Evolutionary conservation across 2,329 filamentous ascomycete species (phyloP).

Genomic region (Aspergillus neotritici): DNA sequence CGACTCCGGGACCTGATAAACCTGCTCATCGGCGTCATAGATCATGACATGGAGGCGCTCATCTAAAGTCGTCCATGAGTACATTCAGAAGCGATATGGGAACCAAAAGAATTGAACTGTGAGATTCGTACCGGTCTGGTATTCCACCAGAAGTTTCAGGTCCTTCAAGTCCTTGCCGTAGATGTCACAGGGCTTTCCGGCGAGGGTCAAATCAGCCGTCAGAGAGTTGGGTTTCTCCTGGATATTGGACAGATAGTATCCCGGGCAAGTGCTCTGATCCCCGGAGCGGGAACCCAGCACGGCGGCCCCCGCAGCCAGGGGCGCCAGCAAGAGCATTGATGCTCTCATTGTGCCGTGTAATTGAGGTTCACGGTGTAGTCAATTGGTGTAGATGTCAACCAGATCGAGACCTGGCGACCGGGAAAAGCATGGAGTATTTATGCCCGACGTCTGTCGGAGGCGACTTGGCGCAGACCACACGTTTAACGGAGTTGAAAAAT

Average conservation of each 20-base stretch:
- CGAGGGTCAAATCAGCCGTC: conserved; percentile 64
- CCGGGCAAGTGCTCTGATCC: conserved; percentile 26
- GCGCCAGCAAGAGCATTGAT: conserved; percentile 20
- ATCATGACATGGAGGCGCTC: conserved; percentile 70
- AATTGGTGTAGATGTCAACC: too few species aligned
- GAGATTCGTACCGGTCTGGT: conserved; percentile 49
- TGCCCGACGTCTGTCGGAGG: too few species aligned
- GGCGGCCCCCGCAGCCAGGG: conserved; percentile 24
- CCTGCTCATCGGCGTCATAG: conserved; percentile 61
- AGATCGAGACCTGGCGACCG: too few species aligned
- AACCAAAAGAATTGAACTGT: not conserved
- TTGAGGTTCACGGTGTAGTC: too few species aligned
- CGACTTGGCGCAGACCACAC: too few species aligned
- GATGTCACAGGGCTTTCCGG: conserved; percentile 58
- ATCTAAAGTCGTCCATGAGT: conserved; percentile 36
- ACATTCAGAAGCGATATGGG: not conserved
- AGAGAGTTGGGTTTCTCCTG: conserved; percentile 43
- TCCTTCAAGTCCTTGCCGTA: conserved; percentile 55
- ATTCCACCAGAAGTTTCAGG: conserved; percentile 55
- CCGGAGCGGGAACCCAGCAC: conserved; percentile 13
- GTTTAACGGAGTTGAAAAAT: too few species aligned
- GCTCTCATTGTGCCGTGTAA: conserved; percentile 19
- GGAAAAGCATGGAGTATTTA: too few species aligned
- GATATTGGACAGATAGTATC: conserved; percentile 35
- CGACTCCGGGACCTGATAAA: conserved; percentile 68